Evolutionary conservation across 306 rosid species (phyloP).

Genomic region (Prunus salicina): DNA sequence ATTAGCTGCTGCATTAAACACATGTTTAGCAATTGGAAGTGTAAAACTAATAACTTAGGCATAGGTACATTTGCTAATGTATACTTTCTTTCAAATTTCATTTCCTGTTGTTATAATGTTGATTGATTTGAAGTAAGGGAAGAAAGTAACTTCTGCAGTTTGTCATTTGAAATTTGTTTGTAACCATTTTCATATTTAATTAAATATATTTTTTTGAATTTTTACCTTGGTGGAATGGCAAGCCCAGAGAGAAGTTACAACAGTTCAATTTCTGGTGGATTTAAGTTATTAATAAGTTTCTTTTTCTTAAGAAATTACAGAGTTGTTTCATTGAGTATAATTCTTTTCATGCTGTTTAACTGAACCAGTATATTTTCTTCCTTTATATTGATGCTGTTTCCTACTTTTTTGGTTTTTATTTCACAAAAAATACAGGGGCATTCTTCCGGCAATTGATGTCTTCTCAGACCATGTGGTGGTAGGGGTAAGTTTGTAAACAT

Average conservation of each 20-base stretch:
- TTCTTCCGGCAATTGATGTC: slow-evolving; percentile 88
- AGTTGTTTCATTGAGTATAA: not conserved
- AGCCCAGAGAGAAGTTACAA: no score
- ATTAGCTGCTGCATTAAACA: not conserved
- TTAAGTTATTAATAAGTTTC: not conserved
- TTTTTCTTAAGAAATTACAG: not conserved
- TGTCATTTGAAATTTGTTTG: not conserved
- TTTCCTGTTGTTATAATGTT: not conserved
- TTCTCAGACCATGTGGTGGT: slow-evolving; percentile 73
- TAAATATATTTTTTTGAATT: no score
- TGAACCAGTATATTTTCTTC: not conserved
- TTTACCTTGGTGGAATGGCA: no score
- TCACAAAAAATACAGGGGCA: slow-evolving; percentile 61
- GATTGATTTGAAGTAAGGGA: not conserved
- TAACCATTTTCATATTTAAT: not conserved
- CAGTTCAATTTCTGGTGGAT: not conserved
- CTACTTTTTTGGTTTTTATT: not conserved
- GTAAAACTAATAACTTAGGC: no score
- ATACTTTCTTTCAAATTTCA: not conserved
- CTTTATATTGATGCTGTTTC: not conserved
- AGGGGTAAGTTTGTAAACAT: slow-evolving; percentile 71
- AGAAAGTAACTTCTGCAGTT: not conserved
- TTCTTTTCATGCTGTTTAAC: not conserved
- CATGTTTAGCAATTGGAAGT: not conserved
- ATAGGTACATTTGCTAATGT: not conserved